Evolutionary conservation across 2,329 filamentous ascomycete genomes (phyloP).

Genomic region (Aureobasidium lini): DNA sequence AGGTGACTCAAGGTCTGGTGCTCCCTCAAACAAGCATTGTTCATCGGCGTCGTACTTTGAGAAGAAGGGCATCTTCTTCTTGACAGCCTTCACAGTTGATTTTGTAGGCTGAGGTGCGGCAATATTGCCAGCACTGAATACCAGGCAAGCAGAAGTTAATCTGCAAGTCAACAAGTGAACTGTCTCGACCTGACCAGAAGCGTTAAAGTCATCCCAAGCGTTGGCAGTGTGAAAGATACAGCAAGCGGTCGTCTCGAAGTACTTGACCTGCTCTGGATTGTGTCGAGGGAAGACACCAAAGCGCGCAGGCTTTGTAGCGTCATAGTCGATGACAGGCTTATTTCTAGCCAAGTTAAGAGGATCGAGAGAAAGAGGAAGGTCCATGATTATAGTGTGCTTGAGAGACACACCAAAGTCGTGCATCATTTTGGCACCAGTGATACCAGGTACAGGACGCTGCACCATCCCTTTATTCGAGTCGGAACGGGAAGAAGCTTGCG

Average conservation of each 20-base stretch:
- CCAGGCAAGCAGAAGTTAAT: conserved; percentile 56
- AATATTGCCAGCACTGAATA: conserved; percentile 60
- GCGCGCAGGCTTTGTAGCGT: conserved; percentile 49
- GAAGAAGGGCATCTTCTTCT: conserved; percentile 39
- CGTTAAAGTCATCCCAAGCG: conserved; percentile 51
- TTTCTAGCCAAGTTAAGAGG: conserved; percentile 53
- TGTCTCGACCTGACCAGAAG: conserved; percentile 28
- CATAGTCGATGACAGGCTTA: conserved; percentile 52
- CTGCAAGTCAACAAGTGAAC: conserved; percentile 62
- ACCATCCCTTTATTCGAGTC: conserved; percentile 30
- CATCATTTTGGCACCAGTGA: conserved; percentile 63
- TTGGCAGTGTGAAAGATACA: conserved; percentile 68
- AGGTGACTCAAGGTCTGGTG: conserved; percentile 17
- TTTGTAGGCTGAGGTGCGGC: conserved; percentile 42
- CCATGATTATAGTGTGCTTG: conserved; percentile 58
- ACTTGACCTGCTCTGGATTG: conserved; percentile 49
- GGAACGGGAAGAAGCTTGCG: conserved; percentile 19
- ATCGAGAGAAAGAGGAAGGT: conserved; percentile 59
- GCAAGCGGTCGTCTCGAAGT: conserved; percentile 62
- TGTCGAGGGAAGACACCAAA: conserved; percentile 63
- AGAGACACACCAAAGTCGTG: conserved; percentile 65
- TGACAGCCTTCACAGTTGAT: conserved; percentile 17
- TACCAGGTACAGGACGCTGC: conserved; percentile 52
- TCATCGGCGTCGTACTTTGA: conserved; percentile 36
- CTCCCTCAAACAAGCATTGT: conserved; percentile 25